A percentile compares a stretch with the other conserved stretches of the same genome.
These are phyloP conservation scores for Russula brevipes DNA, from an alignment of 768 basidiomycete genomes.

Conservation along the genomic window DNA sequence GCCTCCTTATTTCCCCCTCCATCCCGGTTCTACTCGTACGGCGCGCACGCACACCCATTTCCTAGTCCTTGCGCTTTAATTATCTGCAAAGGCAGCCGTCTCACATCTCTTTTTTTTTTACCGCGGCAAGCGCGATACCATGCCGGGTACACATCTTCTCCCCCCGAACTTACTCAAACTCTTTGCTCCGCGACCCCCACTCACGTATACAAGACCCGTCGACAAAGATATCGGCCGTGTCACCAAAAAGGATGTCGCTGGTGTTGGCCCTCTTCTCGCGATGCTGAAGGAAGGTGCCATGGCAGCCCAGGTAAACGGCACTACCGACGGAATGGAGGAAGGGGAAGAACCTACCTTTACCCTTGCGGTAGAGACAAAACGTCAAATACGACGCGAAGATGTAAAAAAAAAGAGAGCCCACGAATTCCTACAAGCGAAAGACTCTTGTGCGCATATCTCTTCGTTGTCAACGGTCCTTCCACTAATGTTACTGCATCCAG, in stretches of 20 bases:
- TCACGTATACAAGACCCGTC: slow-evolving; percentile 81
- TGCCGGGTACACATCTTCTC: slow-evolving; percentile 78
- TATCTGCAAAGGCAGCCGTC: not conserved
- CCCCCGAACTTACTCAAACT: slow-evolving; percentile 96
- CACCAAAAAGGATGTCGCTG: slow-evolving; percentile 59
- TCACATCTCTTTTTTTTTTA: not conserved
- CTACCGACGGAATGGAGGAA: slow-evolving; percentile 70
- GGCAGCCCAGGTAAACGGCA: slow-evolving; percentile 55
- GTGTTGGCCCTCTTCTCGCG: slow-evolving; percentile 71
- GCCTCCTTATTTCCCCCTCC: not conserved
- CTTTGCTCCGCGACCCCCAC: slow-evolving; percentile 88
- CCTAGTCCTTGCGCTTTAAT: slow-evolving; percentile 11
- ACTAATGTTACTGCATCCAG: slow-evolving; percentile 37
- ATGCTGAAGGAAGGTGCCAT: slow-evolving; percentile 76
- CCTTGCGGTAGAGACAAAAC: slow-evolving; percentile 75
- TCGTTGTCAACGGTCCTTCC: not conserved
- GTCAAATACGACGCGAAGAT: slow-evolving; percentile 73
- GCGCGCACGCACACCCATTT: slow-evolving; percentile 1
- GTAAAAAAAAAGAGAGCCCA: slow-evolving; percentile 71
- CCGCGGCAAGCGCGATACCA: slow-evolving; percentile 25
- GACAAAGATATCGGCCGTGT: slow-evolving; percentile 79
- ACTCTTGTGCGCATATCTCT: slow-evolving; percentile 59
- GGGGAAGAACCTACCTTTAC: slow-evolving; percentile 79
- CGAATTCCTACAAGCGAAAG: slow-evolving; percentile 74
- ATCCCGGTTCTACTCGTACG: slow-evolving; percentile 5